Percentiles rank a stretch among this genome's conserved stretches.
These are phyloP conservation scores for Ballota nigra DNA, from an alignment of 257 asterid genomes.

Conservation along the genomic window DNA sequence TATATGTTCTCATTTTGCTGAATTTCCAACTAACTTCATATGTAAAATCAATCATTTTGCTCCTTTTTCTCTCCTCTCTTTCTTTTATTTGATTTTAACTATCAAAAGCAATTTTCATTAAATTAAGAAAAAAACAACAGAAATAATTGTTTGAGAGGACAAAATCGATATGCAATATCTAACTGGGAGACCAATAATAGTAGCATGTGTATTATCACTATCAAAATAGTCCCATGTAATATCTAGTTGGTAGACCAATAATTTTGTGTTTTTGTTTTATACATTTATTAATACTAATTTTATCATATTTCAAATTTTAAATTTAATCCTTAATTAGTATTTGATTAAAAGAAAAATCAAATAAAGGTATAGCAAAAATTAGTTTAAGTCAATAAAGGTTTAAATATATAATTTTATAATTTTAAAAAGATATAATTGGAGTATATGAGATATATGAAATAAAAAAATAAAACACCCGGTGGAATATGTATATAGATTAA, in stretches of 20 bases:
- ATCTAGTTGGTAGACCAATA: background rate
- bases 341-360: too few species aligned
- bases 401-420: too few species aligned
- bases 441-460: too few species aligned
- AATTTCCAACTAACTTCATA: background rate
- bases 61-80: background rate
- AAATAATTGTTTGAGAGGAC: background rate
- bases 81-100: background rate
- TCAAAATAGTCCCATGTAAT: background rate
- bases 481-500: too few species aligned
- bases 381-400: too few species aligned
- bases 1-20: background rate
- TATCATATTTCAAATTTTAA: too few species aligned
- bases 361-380: too few species aligned
- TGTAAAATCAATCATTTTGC: constrained; percentile 12
- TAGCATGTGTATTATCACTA: background rate
- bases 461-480: too few species aligned
- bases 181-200: background rate
- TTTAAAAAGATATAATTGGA: too few species aligned
- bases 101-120: background rate
- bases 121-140: background rate
- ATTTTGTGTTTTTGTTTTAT: background rate
- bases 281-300: too few species aligned
- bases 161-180: background rate
- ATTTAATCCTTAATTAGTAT: too few species aligned